Evolutionary conservation across 768 basidiomycete genomes (phyloP), one percentile per base, ranked within the genome.

Genomic region (Amanita rimosa): DNA sequence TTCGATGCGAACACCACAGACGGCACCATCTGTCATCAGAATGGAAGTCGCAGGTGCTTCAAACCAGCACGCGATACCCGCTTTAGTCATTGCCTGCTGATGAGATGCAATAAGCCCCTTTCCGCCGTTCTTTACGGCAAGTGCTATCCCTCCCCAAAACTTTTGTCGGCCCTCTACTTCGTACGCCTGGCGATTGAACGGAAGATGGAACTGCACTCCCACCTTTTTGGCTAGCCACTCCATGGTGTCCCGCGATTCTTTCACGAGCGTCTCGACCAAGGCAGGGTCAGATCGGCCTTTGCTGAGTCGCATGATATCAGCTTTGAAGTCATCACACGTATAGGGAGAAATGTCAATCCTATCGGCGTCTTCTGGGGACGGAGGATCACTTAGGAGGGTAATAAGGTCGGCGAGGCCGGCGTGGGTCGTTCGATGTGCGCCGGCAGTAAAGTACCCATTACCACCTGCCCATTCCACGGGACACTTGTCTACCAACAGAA

Each of bases 381-480:
- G 44, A 36, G 71, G 73, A 52, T 75, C 76, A 43, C 57, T 62
- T 17, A 83, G 72, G 51, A 83, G 60, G 3, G 74, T 64, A 19
- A 82, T 68, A 31, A 84, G 68, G 60, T 83, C 81, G 3, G 62
- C 53, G n/a, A 84, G 66, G 1, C 82, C 83, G 13, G 52, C 64
- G 54, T 85, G 83, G 3, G 74, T 76, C 9, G 77, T 82, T 46
- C 83, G 77, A 56, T 77, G 71, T 6, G 81, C 79, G 17, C 82
- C 82, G 8, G 81, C 81, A 26, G 82, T 83, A 64, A 84, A 85
- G 62, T 76, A 82, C 14, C 81, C 78, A 55, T 86, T 85, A 14
- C 82, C 83, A 3, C 83, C 83, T 3, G 62, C 72, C 82, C 82
- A 84, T 49, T 73, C 71, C 35, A 63, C 55, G 1, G 81, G 78